Evolutionary conservation across 2,329 filamentous ascomycete species (phyloP), one percentile per base, ranked within the genome.

Genomic region (Waltergamsia citrina): DNA sequence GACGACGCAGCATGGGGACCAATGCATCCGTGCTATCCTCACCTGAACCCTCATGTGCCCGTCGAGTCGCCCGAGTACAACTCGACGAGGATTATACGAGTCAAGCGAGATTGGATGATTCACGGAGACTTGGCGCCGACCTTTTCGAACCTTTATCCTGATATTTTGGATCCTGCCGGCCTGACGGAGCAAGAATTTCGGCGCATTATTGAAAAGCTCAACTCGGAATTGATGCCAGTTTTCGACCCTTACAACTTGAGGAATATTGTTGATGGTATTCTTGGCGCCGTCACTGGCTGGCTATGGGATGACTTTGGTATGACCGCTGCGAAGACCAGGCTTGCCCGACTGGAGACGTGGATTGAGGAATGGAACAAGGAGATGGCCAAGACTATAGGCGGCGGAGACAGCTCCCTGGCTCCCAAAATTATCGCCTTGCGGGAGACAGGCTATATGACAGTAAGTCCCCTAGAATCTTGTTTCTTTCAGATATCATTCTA

Each of bases 111-210:
- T 57, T 98, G 88, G 84, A 80, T 96, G 60, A 59, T 88, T 20
- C 74, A 80, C 40, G 92, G 90, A 23, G 92, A 98, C 56, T 64
- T 94, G 19, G 90, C 88, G 2, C 92, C 92, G 0, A 86, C 88
- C 0, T 96, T 93, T 53, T 92, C 85, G 12, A 95, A 96, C 48
- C 67, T 95, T 3, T 98, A 98, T 49, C 92, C 92, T 0, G 92
- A 98, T 53, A 94, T 98, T 38, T 67, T 98, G 7, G 88, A 95
- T 44, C 85, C 87, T 1, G 76, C 75, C 0, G 76, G 88, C 21
- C 62, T 98, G 28, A 71, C 76, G 1, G 92, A 98, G 55, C 79
- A 81, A 38, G 85, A 94, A 47, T 98, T 98, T 51, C 77, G 92
- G 4, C 69, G 69, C 9, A 63, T 96, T 20, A 76, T 98, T 36